Percentiles rank a stretch among this genome's conserved stretches.
phyloP scores from a whole-genome alignment of 192 early-diverging fungal genomes.

The Coemansia sp. region DNA sequence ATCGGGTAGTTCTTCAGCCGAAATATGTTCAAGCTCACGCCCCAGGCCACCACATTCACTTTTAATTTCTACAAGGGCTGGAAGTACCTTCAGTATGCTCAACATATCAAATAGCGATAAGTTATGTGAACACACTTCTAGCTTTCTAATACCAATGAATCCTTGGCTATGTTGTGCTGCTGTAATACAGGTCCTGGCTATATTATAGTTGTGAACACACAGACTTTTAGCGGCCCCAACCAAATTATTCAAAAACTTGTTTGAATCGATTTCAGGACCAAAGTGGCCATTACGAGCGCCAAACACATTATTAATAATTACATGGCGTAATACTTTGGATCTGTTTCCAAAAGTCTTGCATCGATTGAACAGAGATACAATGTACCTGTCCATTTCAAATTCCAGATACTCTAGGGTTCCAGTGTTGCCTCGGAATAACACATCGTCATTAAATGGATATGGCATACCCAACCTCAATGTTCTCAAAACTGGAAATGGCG shows the following conservation, averaged over 20 bases:
- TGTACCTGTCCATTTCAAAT: neutral
- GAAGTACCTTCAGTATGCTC: neutral
- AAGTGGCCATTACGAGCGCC: neutral
- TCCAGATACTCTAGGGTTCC: conserved; percentile 8
- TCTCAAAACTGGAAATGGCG: conserved; percentile 1
- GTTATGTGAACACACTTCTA: neutral
- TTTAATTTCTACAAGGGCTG: neutral
- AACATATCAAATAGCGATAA: neutral
- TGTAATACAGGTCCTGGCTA: neutral
- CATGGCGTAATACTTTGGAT: neutral
- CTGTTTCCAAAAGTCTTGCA: neutral
- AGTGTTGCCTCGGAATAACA: conserved; percentile 7
- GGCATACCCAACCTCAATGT: neutral
- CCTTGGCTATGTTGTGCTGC: neutral
- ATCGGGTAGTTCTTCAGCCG: neutral
- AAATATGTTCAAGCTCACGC: neutral
- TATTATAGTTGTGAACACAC: neutral
- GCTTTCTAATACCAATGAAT: neutral
- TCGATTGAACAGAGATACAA: neutral
- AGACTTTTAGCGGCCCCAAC: neutral
- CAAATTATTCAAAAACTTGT: neutral
- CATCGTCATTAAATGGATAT: conserved; percentile 16
- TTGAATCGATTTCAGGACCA: neutral
- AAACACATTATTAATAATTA: neutral
- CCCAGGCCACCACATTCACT: neutral